These are phyloP conservation scores for Melocanna baccifera DNA, from an alignment of 176 grass and related monocot species.

Conservation along the genomic window DNA sequence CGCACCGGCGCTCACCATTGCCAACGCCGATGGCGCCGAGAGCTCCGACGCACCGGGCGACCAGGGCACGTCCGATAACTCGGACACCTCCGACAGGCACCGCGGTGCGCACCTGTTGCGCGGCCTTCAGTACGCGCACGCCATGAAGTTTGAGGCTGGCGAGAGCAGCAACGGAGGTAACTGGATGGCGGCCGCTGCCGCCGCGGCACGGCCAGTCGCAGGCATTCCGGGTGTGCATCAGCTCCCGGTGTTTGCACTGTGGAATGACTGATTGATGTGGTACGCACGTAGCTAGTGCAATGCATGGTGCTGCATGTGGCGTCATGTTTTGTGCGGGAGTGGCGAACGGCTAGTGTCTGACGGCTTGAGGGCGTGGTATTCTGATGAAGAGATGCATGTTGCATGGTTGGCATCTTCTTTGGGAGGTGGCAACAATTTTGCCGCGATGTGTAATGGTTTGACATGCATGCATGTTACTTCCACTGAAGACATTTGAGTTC, in stretches of 20 bases:
- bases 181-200: conserved; percentile 36
- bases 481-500: not conserved
- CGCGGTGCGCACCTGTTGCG: conserved; percentile 47
- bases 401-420: conserved; percentile 17
- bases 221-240: conserved; percentile 32
- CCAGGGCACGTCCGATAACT: conserved; percentile 34
- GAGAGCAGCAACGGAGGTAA: conserved; percentile 31
- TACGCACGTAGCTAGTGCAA: not conserved
- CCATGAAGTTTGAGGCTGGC: conserved; percentile 57
- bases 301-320: not conserved
- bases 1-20: not conserved
- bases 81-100: conserved; percentile 30
- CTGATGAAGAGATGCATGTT: not conserved
- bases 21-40: not conserved
- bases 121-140: conserved; percentile 42
- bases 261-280: conserved; percentile 37
- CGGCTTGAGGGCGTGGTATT: not conserved
- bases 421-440: conserved; percentile 24
- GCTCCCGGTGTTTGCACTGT: conserved; percentile 54
- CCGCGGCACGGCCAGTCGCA: not conserved
- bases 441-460: conserved; percentile 19
- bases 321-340: not conserved
- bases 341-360: not conserved
- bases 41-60: not conserved
- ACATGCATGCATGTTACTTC: not conserved